Evolutionary conservation across 306 rosid genomes (phyloP).

Genomic region (Rosa chinensis): DNA sequence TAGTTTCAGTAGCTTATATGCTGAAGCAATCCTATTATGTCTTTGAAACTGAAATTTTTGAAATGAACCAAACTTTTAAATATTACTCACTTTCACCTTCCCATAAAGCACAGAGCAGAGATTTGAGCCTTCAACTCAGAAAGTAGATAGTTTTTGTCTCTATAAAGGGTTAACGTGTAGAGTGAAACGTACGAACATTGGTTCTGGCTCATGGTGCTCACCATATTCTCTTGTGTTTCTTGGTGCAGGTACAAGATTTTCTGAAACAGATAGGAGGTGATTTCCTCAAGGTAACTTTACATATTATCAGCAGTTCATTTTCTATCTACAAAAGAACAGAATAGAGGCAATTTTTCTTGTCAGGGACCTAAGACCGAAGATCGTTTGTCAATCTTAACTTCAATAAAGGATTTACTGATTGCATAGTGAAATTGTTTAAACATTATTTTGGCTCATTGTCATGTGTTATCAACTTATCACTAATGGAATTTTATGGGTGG

Average conservation of each 20-base stretch:
- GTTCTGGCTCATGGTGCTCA: background rate
- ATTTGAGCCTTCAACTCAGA: background rate
- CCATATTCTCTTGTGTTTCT: conserved; percentile 23
- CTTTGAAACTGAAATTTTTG: background rate
- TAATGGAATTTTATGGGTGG: background rate
- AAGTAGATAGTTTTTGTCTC: background rate
- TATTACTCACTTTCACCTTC: background rate
- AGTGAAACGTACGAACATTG: background rate
- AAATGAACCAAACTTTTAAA: background rate
- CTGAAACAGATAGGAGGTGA: conserved; percentile 82
- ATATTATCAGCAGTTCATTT: conserved; percentile 16
- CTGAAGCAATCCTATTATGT: background rate
- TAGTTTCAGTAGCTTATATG: background rate
- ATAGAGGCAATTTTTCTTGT: background rate
- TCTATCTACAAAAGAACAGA: background rate
- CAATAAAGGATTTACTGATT: background rate
- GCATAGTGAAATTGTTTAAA: background rate
- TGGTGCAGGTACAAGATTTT: conserved; percentile 73
- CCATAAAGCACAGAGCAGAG: background rate
- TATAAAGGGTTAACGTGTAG: background rate
- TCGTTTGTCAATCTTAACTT: background rate
- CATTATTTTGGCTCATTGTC: background rate
- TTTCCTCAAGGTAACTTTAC: conserved; percentile 66
- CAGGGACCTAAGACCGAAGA: background rate
- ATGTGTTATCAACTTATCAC: background rate